A percentile compares a stretch with the other conserved stretches of the same genome.
Conservation (phyloP, 345 rosid species). For the Gossypioides kirkii region DNA sequence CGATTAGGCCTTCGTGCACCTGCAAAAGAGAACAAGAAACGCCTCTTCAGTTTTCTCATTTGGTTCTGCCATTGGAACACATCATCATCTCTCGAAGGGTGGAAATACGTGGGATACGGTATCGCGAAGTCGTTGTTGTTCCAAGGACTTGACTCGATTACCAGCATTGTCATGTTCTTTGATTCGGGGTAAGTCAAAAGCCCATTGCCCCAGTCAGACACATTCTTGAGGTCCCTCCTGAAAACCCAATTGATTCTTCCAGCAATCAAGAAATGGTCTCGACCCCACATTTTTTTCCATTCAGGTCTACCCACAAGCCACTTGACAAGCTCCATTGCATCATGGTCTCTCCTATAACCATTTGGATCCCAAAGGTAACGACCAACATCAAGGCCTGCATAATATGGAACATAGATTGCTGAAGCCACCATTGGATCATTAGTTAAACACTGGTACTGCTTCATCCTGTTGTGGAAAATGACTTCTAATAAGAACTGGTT, state of each 20-base stretch:
- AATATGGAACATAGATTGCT: constrained; percentile 65
- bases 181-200: constrained; percentile 61
- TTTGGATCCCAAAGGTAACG: constrained; percentile 57
- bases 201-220: constrained; percentile 66
- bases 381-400: constrained; percentile 70
- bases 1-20: constrained; percentile 57
- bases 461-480: constrained; percentile 76
- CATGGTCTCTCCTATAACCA: constrained; percentile 45
- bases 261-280: constrained; percentile 82
- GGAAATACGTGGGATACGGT: constrained; percentile 79
- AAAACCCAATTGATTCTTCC: constrained; percentile 85
- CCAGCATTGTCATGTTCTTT: constrained; percentile 58
- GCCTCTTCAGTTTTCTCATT: constrained; percentile 40
- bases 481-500: constrained; percentile 79
- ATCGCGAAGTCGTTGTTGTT: constrained; percentile 58
- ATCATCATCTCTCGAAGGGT: constrained; percentile 52
- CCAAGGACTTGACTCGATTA: constrained; percentile 77
- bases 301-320: constrained; percentile 60
- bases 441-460: constrained; percentile 65
- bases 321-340: constrained; percentile 40
- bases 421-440: constrained; percentile 61
- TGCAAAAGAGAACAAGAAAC: constrained; percentile 54
- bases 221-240: constrained; percentile 46
- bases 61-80: constrained; percentile 57
- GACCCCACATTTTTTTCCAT: constrained; percentile 59